These are phyloP conservation scores for Ophiostoma ulmi DNA, from an alignment of 2,329 filamentous ascomycete species.

Conservation along the genomic window DNA sequence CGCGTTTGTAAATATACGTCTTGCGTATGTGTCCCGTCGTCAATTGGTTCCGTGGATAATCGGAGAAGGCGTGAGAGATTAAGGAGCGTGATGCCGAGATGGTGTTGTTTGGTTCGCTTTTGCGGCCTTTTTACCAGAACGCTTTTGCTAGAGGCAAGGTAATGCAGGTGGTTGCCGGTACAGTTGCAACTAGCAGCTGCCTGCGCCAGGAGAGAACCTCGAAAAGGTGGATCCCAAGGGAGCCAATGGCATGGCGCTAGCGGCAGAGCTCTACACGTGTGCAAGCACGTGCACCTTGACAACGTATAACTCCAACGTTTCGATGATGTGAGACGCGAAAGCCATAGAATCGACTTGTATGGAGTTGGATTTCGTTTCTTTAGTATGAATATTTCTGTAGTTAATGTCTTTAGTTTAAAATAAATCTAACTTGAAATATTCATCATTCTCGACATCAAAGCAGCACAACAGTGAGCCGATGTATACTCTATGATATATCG, in stretches of 20 bases:
- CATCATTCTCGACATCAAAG: no score
- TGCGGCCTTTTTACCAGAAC: conserved; percentile 9
- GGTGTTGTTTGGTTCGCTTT: conserved; percentile 13
- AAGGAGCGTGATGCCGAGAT: conserved; percentile 11
- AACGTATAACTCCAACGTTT: not conserved
- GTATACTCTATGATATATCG: no score
- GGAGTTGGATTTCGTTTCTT: no score
- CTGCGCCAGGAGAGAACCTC: conserved; percentile 10
- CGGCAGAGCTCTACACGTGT: not conserved
- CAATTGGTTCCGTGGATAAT: not conserved
- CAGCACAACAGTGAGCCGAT: no score
- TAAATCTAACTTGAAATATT: no score
- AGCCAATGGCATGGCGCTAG: conserved; percentile 3
- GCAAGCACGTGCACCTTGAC: not conserved
- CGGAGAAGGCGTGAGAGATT: not conserved
- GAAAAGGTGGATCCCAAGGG: conserved; percentile 11
- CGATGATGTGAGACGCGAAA: no score
- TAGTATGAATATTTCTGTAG: no score
- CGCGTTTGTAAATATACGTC: not conserved
- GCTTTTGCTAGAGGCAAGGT: not conserved
- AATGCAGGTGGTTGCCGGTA: not conserved
- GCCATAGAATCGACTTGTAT: no score
- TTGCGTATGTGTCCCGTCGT: not conserved
- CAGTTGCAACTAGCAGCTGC: conserved; percentile 6
- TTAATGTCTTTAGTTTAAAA: no score